Evolutionary conservation across 2,329 filamentous ascomycete genomes (phyloP), one percentile per base, ranked within the genome.

Genomic region (Microsporum ferrugineum): DNA sequence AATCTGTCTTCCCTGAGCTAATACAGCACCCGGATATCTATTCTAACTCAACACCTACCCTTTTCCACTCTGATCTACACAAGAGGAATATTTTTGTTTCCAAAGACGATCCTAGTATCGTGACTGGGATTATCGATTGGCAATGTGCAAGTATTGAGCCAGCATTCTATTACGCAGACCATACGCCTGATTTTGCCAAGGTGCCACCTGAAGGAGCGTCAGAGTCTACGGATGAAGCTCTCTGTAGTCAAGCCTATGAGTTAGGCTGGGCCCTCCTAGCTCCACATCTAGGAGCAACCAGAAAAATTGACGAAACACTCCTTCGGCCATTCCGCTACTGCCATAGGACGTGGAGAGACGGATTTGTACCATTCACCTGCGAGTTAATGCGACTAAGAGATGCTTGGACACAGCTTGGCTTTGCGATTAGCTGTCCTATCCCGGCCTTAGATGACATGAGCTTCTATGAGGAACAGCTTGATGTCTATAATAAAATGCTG

Each of bases 81-180:
- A 73, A 71, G 67, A 67, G 72, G 62, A 78, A 77, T 64, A 74
- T 78, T 29, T 77, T 76, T 62, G 71, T 78, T 51, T 74, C 71
- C 5, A 67, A 72, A 56, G 68, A 73, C 6, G 68, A 77, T 59
- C 72, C 75, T 10, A 70, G 70, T 36, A 59, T 64, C 4, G 61
- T 68, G 8, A 61, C 62, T 1, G 67, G 62, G 0, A 65, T 66
- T 4, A 63, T 71, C 14, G 69, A 71, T 61, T 70, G 68, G 69
- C 68, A 72, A 51, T 71, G 66, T 47, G 62, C 64, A 2, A 65
- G 67, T 61, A 60, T 61, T 56, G 63, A 64, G 6, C 67, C 67
- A 34, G 55, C 43, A 63, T 67, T 67, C 60, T 63, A 62, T 29
- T 63, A 64, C 29, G 41, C 51, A 14, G 55, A 74, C 61, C 69